Base-by-base conservation (phyloP, 1,284 basidiomycete species). In the Rhodotorula sp. region DNA sequence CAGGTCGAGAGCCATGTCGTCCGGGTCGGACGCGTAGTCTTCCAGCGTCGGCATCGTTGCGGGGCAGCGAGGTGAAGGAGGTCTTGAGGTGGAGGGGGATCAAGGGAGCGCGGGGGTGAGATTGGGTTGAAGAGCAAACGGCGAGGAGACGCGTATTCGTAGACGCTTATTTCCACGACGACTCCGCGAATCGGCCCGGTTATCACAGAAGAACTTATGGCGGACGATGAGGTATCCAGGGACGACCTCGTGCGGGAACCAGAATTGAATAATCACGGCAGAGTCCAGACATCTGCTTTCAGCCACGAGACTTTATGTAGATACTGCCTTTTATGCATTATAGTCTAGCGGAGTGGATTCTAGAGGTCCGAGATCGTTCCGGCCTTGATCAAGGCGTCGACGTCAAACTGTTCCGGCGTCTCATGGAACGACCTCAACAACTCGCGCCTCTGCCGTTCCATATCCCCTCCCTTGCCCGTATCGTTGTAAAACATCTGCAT, bases 401-500 rank as follows among this genome's bases (percentile, higher is more conserved):
- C 90, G 71, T 86, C 85, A 81, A 93, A 93, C 60, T 88, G 84
- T 51, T 85, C 83, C 1, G 91, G 90, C 48, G 82, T 83, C 75
- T 91, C 88, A 79, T 93, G 90, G 81, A 93, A 93, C 56, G 83
- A 83, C 76, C 83, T 84, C 74, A 93, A 78, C 70, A 93, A 78
- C 67, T 80, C 79, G 60, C 80, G 82, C 73, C 83, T 84, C 82
- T 77, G 85, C 82, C 57, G 34, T 47, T 76, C 70, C 29, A 62
- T 29, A 21, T 68, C 67, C 12, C 58, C 58, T 10, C 64, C 62
- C 60, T 64, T 47, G 51, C 62, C 65, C 64, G 91, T 80, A 60
- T 76, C 72, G 70, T 77, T 71, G 79, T 93, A 96, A 81, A 94
- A 95, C 77, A 87, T 87, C 82, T 96, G 93, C 59, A 92, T 81